These are phyloP conservation scores for Yamadazyma diddensiae DNA, from an alignment of 1,139 yeast genomes.

Conservation along the genomic window DNA sequence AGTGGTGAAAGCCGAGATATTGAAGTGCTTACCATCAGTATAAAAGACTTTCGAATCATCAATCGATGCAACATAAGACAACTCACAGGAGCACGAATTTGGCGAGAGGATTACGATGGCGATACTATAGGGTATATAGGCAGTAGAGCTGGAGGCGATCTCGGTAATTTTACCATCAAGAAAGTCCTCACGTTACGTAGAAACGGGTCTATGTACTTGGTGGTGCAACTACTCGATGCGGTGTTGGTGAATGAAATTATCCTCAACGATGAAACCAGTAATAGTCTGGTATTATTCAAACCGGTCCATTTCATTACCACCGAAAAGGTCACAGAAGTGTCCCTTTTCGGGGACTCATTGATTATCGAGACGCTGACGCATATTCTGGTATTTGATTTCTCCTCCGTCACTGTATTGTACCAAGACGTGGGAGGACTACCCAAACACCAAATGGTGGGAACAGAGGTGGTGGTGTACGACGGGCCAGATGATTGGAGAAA, in stretches of 20 bases:
- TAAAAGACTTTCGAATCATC: constrained; percentile 18
- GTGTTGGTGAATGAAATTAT: constrained; percentile 11
- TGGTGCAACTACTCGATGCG: constrained; percentile 12
- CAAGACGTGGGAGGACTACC: too few relatives aligned
- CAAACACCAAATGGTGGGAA: too few relatives aligned
- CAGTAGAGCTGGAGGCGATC: constrained; percentile 1
- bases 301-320: constrained; percentile 12
- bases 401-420: not conserved
- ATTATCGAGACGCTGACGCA: constrained; percentile 8
- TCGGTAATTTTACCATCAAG: constrained; percentile 2
- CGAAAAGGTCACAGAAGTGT: constrained; percentile 6
- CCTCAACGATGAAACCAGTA: constrained; percentile 8
- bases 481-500: constrained; percentile 5
- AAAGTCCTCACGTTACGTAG: constrained; percentile 1
- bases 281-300: constrained; percentile 9
- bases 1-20: constrained; percentile 11
- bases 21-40: constrained; percentile 18
- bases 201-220: constrained; percentile 3
- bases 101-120: constrained; percentile 14
- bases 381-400: constrained; percentile 7
- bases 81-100: constrained; percentile 6
- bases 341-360: constrained; percentile 1
- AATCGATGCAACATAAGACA: constrained; percentile 6
- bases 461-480: constrained; percentile 4
- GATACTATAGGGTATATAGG: constrained; percentile 7